phyloP scores from a whole-genome alignment of 176 grass and related monocot species.

The Triticum turgidum region DNA sequence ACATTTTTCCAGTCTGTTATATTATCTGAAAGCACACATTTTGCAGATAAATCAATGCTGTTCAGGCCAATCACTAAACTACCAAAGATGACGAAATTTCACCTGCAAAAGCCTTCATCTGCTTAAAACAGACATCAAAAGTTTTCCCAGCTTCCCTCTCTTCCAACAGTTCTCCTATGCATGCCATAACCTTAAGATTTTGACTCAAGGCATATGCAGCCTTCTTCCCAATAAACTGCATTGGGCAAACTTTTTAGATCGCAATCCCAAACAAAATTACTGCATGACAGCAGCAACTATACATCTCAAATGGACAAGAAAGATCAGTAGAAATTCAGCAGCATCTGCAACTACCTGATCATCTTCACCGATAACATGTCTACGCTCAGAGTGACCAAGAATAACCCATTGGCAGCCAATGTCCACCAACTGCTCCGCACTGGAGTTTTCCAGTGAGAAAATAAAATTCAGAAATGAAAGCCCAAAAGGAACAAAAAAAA shows the following conservation, averaged over 20 bases:
- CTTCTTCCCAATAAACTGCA: constrained; percentile 97
- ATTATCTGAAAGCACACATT: constrained; percentile 62
- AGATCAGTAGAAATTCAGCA: neutral
- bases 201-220: constrained; percentile 93
- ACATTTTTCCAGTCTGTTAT: constrained; percentile 79
- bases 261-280: neutral
- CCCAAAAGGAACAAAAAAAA: neutral
- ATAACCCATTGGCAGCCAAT: constrained; percentile 93
- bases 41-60: constrained; percentile 8
- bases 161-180: constrained; percentile 95
- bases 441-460: constrained; percentile 31
- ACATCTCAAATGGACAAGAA: neutral
- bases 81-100: constrained; percentile 1
- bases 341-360: constrained; percentile 53
- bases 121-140: constrained; percentile 93
- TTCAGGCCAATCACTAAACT: neutral
- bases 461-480: constrained; percentile 17
- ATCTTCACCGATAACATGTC: constrained; percentile 90
- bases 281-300: neutral
- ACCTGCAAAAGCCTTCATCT: constrained; percentile 97
- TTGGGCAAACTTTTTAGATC: constrained; percentile 10
- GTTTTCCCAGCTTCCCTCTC: constrained; percentile 98
- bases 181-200: constrained; percentile 97
- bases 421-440: constrained; percentile 90
- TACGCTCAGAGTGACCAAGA: constrained; percentile 91